Evolutionary conservation across 768 basidiomycete species (phyloP).

Genomic region (Flagelloscypha sp.): DNA sequence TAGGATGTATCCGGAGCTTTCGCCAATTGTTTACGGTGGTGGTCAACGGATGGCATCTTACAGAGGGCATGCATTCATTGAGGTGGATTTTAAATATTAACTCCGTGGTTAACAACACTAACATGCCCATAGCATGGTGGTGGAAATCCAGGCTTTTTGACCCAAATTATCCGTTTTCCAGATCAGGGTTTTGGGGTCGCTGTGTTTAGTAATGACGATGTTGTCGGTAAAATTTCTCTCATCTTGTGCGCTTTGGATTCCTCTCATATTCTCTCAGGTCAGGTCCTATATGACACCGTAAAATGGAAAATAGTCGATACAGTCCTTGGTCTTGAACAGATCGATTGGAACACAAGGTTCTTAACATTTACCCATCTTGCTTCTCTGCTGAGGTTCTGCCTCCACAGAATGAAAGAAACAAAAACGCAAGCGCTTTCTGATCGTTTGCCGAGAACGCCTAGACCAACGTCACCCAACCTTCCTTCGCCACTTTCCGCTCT

Average conservation of each 20-base stretch:
- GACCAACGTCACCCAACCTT: no score
- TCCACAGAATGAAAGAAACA: no score
- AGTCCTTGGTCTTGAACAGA: conserved; percentile 12
- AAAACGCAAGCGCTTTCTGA: no score
- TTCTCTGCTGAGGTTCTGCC: no score
- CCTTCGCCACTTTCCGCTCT: no score
- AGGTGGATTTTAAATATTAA: conserved; percentile 6
- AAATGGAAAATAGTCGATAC: conserved; percentile 19
- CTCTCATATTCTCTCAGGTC: no score
- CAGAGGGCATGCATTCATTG: conserved; percentile 14
- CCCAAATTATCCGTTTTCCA: conserved; percentile 15
- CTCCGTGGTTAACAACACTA: no score
- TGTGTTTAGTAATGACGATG: conserved; percentile 20
- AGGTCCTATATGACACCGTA: conserved; percentile 14
- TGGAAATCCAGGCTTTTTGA: conserved; percentile 15
- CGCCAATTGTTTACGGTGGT: conserved; percentile 18
- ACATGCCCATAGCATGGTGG: conserved; percentile 11
- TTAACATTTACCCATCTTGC: no score
- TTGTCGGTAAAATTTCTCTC: conserved; percentile 13
- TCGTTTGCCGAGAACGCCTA: no score
- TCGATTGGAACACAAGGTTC: conserved; percentile 20
- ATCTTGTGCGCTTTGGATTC: no score
- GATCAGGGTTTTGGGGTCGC: conserved; percentile 15
- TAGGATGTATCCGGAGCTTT: conserved; percentile 17
- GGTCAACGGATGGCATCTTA: conserved; percentile 17